Evolutionary conservation across 192 early-diverging fungal genomes (phyloP), one percentile per base, ranked within the genome.

Genomic region (Coemansia sp.): DNA sequence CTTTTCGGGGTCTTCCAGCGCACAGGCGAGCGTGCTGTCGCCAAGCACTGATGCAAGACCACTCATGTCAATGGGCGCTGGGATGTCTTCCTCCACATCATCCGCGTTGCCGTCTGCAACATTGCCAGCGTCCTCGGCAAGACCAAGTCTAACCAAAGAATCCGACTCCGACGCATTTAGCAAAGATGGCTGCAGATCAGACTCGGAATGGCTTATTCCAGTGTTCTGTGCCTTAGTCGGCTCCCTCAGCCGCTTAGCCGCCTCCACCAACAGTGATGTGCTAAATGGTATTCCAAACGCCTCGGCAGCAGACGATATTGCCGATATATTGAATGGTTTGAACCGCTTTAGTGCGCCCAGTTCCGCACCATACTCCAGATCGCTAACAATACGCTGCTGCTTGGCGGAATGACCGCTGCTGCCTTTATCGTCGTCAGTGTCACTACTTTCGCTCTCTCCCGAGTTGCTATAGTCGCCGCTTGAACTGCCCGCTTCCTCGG

Each of bases 251-350:
- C 45, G 62, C 38, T 57, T 61, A 7, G 67, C 50, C 11, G 74
- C 79, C 41, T 54, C 36, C 4, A 61, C 64, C 40, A 81, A 59
- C 49, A 75, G 57, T 2, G 61, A 55, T 35, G 50, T 70, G 65
- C 67, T 76, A 49, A 81, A 81, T n/a, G 70, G 70, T 58, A 81
- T 81, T 14, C 79, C 79, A 70, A 81, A 81, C n/a, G 79, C 79
- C 56, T 75, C 73, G 11, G 79, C 79, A 9, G 79, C 79, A 2
- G 79, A 75, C 4, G 79, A 76, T 61, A 81, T 81, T 4, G 79
- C 79, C 13, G 79, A 81, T 25, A 73, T 70, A 48, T 81, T 81
- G 33, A 81, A 81, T 50, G 79, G 67, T 49, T 70, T 75, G 43
- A 81, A 65, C 33, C 63, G 43, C 49, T 73, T 65, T 32, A 76